Evolutionary conservation across 2,329 filamentous ascomycete genomes (phyloP), one percentile per base, ranked within the genome.

Genomic region (Colletotrichum sp.): DNA sequence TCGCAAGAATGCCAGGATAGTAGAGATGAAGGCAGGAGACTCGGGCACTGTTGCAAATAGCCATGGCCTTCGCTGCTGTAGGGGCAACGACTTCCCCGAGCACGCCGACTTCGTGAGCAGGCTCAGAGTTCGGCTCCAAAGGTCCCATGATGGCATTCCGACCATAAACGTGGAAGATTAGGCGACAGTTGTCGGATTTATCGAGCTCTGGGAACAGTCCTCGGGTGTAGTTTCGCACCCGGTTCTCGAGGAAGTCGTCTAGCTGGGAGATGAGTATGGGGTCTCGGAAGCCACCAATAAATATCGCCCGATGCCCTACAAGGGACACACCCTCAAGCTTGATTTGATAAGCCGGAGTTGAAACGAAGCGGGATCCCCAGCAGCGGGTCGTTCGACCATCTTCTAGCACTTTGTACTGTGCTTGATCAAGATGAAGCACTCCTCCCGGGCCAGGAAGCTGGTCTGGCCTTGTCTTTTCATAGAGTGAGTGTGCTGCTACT

Each of bases 391-490:
- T 86, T 16, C 87, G 83, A 3, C 86, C 84, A 0, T 85, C 86
- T 30, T 79, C 77, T 6, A 62, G 60, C 1, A 79, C 78, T 73
- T 87, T 83, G 74, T 89, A 90, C 6, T 78, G 83, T 2, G 87
- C 82, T 0, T 81, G 63, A 1, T 82, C 82, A 0, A 91, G 81
- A 57, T 88, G 82, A 0, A 91, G 82, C 8, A 82, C 79, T 0
- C 90, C 90, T 1, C 89, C 90, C 0, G 90, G 90, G 0, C 90
- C 90, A 8, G 82, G 76, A 2, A 91, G 79, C 1, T 87, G 78
- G 79, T 91, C 90, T 0, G 90, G 89, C 16, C 89, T 80, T 0
- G 86, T 84, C 76, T 91, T 91, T 81, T 91, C 90, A 68, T 91
- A 91, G 18, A 91, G 80, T 0, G 88, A 87, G 76, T 91, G 89